Evolutionary conservation across 805 yeast species (phyloP), one percentile per base, ranked within the genome.

Genomic region (Saturnispora serradocipensis): DNA sequence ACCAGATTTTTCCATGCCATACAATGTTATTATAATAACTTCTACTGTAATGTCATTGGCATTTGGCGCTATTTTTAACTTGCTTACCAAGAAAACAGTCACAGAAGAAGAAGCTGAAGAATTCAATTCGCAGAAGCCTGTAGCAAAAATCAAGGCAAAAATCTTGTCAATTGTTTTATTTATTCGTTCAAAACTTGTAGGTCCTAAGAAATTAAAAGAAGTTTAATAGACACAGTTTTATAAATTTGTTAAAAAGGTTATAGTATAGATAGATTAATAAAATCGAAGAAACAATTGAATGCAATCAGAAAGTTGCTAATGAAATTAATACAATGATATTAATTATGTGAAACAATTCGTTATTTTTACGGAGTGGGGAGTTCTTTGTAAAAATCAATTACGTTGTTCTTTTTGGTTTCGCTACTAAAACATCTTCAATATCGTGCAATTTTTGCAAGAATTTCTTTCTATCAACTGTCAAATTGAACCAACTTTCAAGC

Each of bases 1-100:
- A 0, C 99, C 99, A 0, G 99, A 93, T 69, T 93, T 93, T 68
- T 86, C 96, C 56, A 93, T 93, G 99, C 99, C 99, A 0, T 93
- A 93, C 66, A 93, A 93, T 61, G 99, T 93, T 42, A 91, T 93
- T 54, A 93, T 93, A 45, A 72, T 93, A 55, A 87, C 98, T 0
- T 87, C 96, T 7, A 93, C 99, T 0, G 84, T 89, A 6, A 85
- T 93, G 88, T 88, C 98, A 0, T 71, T 93, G 53, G 83, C 91
- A 0, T 91, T 90, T 69, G 98, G 98, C 8, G 80, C 91, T 0
- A 62, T 90, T 2, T 89, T 82, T 70, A 90, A 91, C 61, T 70
- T 89, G 49, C 63, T 93, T 44, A 81, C 83, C 7, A 87, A 89
- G 61, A 74, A 80, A 60, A 77, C 86, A 10, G 82, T 89, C 0